Evolutionary conservation across 768 basidiomycete genomes (phyloP).

Genomic region (Xerocomus spinulosus): DNA sequence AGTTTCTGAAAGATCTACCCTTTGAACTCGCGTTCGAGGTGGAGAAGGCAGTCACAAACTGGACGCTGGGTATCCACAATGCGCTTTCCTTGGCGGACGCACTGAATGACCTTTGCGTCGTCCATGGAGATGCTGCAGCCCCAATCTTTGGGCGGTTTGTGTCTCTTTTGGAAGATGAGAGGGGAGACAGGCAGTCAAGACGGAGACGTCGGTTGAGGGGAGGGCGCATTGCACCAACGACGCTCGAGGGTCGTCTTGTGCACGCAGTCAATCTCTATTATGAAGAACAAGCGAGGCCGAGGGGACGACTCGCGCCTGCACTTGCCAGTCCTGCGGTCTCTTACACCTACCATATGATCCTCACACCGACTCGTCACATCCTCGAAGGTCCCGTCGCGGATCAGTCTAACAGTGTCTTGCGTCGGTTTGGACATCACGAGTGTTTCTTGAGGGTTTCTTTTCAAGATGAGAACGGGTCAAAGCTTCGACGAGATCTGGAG

Average conservation of each 20-base stretch:
- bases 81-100: conserved; percentile 17
- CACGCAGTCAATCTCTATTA: conserved; percentile 17
- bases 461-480: conserved; percentile 42
- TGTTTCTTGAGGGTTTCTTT: conserved; percentile 47
- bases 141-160: conserved; percentile 24
- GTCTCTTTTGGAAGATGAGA: conserved; percentile 18
- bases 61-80: conserved; percentile 22
- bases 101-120: conserved; percentile 19
- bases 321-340: conserved; percentile 19
- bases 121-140: conserved; percentile 12
- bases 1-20: conserved; percentile 24
- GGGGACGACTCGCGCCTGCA: conserved; percentile 21
- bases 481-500: conserved; percentile 32
- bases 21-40: conserved; percentile 37
- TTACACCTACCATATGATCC: conserved; percentile 35
- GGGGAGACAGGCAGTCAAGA: background rate
- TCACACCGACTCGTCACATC: conserved; percentile 38
- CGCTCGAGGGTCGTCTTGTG: conserved; percentile 14
- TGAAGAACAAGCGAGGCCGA: conserved; percentile 23
- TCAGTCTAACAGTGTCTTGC: conserved; percentile 36
- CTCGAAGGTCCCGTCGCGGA: conserved; percentile 39
- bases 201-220: background rate
- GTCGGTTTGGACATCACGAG: conserved; percentile 35
- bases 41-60: conserved; percentile 34
- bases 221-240: background rate